These are phyloP conservation scores for Hypoxylon sp. DNA, from an alignment of 2,329 filamentous ascomycete species.

Conservation along the genomic window DNA sequence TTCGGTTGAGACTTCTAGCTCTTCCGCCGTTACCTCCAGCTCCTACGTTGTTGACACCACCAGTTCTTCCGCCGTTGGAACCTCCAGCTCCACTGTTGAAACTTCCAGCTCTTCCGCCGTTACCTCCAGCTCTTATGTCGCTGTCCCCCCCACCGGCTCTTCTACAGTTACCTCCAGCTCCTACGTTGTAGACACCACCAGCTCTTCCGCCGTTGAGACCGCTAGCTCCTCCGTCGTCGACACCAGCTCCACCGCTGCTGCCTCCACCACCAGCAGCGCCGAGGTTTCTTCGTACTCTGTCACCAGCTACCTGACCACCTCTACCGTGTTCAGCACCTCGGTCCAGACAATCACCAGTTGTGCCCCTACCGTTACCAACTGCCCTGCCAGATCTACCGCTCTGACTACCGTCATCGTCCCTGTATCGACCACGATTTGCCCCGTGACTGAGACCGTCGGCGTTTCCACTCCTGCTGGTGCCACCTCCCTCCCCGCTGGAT, in stretches of 20 bases:
- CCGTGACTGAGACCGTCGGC: slow-evolving; percentile 65
- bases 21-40: slow-evolving; percentile 3
- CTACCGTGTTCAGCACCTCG: slow-evolving; percentile 64
- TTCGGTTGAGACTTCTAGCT: background rate
- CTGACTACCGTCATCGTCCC: slow-evolving; percentile 66
- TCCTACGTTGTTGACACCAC: slow-evolving; percentile 5
- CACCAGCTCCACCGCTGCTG: slow-evolving; percentile 33
- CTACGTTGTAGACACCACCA: slow-evolving; percentile 17
- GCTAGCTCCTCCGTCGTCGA: slow-evolving; percentile 8
- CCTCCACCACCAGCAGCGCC: slow-evolving; percentile 32
- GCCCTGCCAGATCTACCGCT: slow-evolving; percentile 57
- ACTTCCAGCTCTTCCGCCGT: slow-evolving; percentile 28
- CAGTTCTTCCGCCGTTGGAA: background rate
- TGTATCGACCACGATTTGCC: slow-evolving; percentile 71
- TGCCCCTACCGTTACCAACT: slow-evolving; percentile 63
- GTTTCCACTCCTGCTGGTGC: slow-evolving; percentile 47
- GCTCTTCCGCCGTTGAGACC: slow-evolving; percentile 19
- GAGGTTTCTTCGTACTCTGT: slow-evolving; percentile 47
- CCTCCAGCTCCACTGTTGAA: slow-evolving; percentile 20
- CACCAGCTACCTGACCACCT: slow-evolving; percentile 59
- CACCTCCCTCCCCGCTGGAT: slow-evolving; percentile 34
- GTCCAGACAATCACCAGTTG: slow-evolving; percentile 65
- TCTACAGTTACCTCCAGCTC: slow-evolving; percentile 26
- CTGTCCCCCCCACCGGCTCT: too few species aligned
- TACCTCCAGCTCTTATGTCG: slow-evolving; percentile 38